phyloP scores from a whole-genome alignment of 495 filamentous ascomycete species.

The Hyaloscypha bicolor region DNA sequence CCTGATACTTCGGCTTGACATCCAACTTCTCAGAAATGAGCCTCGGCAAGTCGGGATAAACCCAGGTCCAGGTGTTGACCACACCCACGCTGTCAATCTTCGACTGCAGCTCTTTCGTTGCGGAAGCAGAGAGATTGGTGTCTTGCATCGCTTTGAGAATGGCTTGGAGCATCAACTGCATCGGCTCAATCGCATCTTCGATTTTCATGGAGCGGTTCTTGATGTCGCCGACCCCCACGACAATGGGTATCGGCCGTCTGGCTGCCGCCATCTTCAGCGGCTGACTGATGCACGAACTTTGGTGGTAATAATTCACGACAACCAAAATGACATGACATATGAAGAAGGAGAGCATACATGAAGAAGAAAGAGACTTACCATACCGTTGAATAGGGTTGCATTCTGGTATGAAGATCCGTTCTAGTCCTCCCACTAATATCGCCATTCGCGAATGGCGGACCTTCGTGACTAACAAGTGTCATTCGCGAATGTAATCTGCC shows the following conservation, averaged over 20 bases:
- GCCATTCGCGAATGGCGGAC: too few species aligned
- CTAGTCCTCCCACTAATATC: too few species aligned
- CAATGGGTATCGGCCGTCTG: conserved; percentile 37
- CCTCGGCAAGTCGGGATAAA: conserved; percentile 52
- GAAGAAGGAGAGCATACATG: not conserved
- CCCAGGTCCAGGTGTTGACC: conserved; percentile 62
- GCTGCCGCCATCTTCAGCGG: not conserved
- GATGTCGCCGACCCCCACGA: conserved; percentile 58
- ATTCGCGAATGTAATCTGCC: too few species aligned
- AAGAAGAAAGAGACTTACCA: too few species aligned
- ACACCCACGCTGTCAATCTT: conserved; percentile 55
- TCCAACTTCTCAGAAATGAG: conserved; percentile 45
- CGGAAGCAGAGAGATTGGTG: conserved; percentile 28
- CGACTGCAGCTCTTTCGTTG: conserved; percentile 37
- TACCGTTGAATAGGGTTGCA: not conserved
- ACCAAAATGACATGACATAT: not conserved
- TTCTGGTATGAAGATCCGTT: not conserved
- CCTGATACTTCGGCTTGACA: conserved; percentile 40
- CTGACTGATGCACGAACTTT: not conserved
- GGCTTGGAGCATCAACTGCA: conserved; percentile 52
- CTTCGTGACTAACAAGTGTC: too few species aligned
- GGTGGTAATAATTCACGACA: not conserved
- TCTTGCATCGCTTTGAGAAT: conserved; percentile 49
- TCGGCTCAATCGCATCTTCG: conserved; percentile 56
- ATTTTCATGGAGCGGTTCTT: conserved; percentile 48